Conservation (phyloP, 768 basidiomycete species). For the Mycena rosella region DNA sequence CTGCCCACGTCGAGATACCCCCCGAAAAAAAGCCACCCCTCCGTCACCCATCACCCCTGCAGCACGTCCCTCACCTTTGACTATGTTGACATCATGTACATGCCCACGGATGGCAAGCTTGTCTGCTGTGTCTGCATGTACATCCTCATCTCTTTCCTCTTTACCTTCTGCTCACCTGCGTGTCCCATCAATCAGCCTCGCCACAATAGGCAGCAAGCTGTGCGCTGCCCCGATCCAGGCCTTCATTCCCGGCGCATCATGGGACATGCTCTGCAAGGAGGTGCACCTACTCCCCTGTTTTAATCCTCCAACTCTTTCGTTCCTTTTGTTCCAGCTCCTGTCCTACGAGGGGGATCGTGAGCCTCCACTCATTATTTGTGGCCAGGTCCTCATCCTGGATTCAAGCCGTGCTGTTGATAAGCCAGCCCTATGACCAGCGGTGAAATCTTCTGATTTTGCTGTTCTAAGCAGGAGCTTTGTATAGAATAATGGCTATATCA, state of each 20-base stretch:
- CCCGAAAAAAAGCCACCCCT: not conserved
- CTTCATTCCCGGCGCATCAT: slow-evolving; percentile 48
- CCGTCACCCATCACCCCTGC: slow-evolving; percentile 1
- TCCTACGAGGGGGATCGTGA: slow-evolving; percentile 49
- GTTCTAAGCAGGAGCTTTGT: too few relatives aligned
- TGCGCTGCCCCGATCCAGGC: slow-evolving; percentile 34
- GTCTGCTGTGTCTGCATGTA: slow-evolving; percentile 56
- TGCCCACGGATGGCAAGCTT: slow-evolving; percentile 43
- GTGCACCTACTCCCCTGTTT: too few relatives aligned
- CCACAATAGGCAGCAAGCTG: slow-evolving; percentile 10
- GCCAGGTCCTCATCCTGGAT: too few relatives aligned
- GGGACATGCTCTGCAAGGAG: slow-evolving; percentile 51
- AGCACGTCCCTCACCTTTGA: slow-evolving; percentile 38
- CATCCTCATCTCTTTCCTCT: slow-evolving; percentile 33
- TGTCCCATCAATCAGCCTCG: slow-evolving; percentile 22
- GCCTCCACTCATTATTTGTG: too few relatives aligned
- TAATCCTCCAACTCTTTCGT: too few relatives aligned
- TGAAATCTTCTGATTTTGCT: too few relatives aligned
- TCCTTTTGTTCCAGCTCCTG: too few relatives aligned
- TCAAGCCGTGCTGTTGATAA: too few relatives aligned
- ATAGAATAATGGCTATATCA: too few relatives aligned
- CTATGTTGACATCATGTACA: slow-evolving; percentile 57
- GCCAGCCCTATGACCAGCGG: too few relatives aligned
- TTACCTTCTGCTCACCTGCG: not conserved
- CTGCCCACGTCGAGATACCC: too few relatives aligned